Evolutionary conservation across 1,284 basidiomycete genomes (phyloP).

Genomic region (Ustilago xerochloae): DNA sequence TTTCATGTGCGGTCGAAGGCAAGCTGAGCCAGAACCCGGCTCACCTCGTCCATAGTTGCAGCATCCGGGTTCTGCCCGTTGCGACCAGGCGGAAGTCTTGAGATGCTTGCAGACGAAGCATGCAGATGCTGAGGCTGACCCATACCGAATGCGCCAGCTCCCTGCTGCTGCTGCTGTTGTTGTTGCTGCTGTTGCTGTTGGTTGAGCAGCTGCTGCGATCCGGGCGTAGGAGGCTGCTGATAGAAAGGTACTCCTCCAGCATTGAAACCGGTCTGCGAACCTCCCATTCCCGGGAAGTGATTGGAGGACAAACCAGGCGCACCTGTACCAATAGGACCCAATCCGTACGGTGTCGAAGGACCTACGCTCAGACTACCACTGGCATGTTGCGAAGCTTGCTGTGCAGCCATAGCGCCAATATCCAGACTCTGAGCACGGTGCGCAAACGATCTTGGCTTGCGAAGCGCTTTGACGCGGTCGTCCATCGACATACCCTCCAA

Average conservation of each 20-base stretch:
- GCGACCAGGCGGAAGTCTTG: slow-evolving; percentile 47
- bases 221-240: slow-evolving; percentile 23
- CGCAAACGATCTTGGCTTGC: slow-evolving; percentile 59
- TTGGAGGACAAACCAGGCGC: slow-evolving; percentile 21
- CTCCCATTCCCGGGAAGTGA: slow-evolving; percentile 41
- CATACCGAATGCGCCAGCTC: slow-evolving; percentile 11
- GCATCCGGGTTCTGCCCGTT: slow-evolving; percentile 36
- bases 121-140: slow-evolving; percentile 34
- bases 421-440: slow-evolving; percentile 63
- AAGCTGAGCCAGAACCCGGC: slow-evolving; percentile 62
- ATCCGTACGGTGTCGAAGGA: slow-evolving; percentile 40
- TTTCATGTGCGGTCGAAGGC: slow-evolving; percentile 55
- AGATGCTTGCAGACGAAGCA: slow-evolving; percentile 52
- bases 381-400: slow-evolving; percentile 49
- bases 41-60: slow-evolving; percentile 64
- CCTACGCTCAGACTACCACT: slow-evolving; percentile 39
- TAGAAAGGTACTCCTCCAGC: slow-evolving; percentile 13
- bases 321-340: slow-evolving; percentile 50
- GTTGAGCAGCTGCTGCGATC: too few relatives aligned
- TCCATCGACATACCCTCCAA: slow-evolving; percentile 53
- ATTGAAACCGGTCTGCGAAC: slow-evolving; percentile 20
- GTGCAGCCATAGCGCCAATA: slow-evolving; percentile 55
- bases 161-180: slow-evolving; percentile 11
- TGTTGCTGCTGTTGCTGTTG: slow-evolving; percentile 22
- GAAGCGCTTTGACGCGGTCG: slow-evolving; percentile 50